These are phyloP conservation scores for Coemansia sp. DNA, from an alignment of 192 early-diverging fungal species.

Conservation along the genomic window DNA sequence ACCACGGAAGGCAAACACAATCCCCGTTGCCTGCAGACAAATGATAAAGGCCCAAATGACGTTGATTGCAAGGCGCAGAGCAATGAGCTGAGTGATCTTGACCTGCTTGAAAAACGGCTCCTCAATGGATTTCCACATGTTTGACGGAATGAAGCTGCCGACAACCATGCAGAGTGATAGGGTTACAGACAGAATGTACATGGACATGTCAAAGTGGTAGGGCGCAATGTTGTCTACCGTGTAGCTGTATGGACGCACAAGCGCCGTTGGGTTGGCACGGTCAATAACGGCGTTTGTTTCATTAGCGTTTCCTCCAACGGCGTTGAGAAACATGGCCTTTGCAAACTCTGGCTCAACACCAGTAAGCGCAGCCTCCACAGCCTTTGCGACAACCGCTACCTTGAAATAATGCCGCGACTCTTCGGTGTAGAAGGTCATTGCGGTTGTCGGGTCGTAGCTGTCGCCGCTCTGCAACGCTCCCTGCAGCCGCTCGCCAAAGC, in stretches of 20 bases:
- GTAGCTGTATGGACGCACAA: constrained; percentile 40
- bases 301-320: constrained; percentile 1
- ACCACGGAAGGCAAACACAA: constrained; percentile 42
- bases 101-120: constrained; percentile 50
- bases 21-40: constrained; percentile 33
- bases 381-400: constrained; percentile 15
- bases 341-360: constrained; percentile 31
- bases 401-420: constrained; percentile 54
- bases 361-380: constrained; percentile 14
- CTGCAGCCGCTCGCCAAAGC: constrained; percentile 39
- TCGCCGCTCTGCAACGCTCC: constrained; percentile 22
- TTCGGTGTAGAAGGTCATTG: constrained; percentile 32
- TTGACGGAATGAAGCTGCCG: constrained; percentile 52
- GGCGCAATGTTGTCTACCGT: constrained; percentile 47
- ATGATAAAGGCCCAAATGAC: constrained; percentile 33
- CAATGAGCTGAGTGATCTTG: constrained; percentile 28
- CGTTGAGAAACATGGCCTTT: constrained; percentile 18
- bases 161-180: constrained; percentile 49
- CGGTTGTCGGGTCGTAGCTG: constrained; percentile 28
- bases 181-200: constrained; percentile 48
- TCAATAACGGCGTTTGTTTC: constrained; percentile 10
- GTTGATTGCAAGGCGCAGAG: constrained; percentile 32
- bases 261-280: constrained; percentile 33
- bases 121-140: constrained; percentile 56
- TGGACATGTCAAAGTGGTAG: constrained; percentile 47